Evolutionary conservation across 345 rosid genomes (phyloP).

Genomic region (Dipteronia dyeriana): DNA sequence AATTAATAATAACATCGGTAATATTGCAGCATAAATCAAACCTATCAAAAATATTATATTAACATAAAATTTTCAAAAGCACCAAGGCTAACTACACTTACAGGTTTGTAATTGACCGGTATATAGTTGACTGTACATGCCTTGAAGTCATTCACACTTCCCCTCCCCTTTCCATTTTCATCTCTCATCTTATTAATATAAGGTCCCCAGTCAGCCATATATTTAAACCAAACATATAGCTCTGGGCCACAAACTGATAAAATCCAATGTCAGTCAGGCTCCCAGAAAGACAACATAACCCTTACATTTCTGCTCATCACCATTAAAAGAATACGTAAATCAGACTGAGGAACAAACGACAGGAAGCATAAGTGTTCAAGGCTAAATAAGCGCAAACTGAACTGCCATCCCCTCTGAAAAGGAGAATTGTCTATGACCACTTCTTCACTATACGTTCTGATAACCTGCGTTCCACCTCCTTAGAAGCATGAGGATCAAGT

Average conservation of each 20-base stretch:
- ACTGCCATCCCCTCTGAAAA: not conserved
- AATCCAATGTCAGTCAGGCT: not conserved
- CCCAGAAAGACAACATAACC: not conserved
- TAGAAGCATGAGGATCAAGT: conserved; percentile 63
- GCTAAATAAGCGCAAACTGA: not conserved
- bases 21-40: not conserved
- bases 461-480: conserved; percentile 58
- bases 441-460: conserved; percentile 58
- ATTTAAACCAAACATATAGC: not conserved
- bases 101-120: not conserved
- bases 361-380: not conserved
- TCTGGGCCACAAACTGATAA: not conserved
- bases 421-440: conserved; percentile 45
- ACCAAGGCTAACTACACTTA: not conserved
- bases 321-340: not conserved
- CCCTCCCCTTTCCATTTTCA: not conserved
- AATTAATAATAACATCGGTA: not conserved
- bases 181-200: not conserved
- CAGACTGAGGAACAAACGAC: not conserved
- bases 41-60: not conserved
- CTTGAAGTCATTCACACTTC: conserved; percentile 2
- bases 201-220: not conserved
- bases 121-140: conserved; percentile 4
- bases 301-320: conserved; percentile 4
- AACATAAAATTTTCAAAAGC: not conserved